These are phyloP conservation scores for Ustilaginoidea virens DNA, from an alignment of 2,329 filamentous ascomycete species.

Conservation along the genomic window DNA sequence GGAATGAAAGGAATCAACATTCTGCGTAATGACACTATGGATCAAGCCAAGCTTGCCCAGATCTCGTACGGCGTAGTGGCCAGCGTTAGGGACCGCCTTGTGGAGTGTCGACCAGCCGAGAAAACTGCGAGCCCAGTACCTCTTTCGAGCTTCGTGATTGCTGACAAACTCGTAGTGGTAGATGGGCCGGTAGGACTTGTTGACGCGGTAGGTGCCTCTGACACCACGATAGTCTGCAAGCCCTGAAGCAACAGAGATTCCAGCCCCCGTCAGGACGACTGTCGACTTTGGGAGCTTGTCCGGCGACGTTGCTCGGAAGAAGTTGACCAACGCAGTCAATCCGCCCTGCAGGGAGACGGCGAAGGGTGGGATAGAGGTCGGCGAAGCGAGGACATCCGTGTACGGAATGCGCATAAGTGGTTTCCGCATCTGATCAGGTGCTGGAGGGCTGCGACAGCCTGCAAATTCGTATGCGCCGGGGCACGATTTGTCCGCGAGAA, in stretches of 20 bases:
- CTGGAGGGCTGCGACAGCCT: conserved; percentile 1
- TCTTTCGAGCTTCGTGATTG: conserved; percentile 70
- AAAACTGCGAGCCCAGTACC: conserved; percentile 94
- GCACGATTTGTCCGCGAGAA: too few species aligned
- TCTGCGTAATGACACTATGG: conserved; percentile 74
- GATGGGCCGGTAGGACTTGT: conserved; percentile 79
- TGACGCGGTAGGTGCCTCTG: conserved; percentile 84
- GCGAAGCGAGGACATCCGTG: conserved; percentile 64
- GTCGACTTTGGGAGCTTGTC: conserved; percentile 29
- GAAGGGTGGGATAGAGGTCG: conserved; percentile 56
- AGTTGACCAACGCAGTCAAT: conserved; percentile 59
- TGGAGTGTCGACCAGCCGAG: conserved; percentile 77
- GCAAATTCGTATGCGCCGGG: too few species aligned
- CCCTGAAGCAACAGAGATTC: conserved; percentile 84
- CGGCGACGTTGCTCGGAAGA: conserved; percentile 50
- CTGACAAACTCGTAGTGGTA: conserved; percentile 82
- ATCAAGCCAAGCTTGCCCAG: conserved; percentile 60
- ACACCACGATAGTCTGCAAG: conserved; percentile 83
- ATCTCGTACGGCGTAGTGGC: conserved; percentile 62
- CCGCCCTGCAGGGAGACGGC: conserved; percentile 59
- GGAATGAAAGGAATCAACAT: conserved; percentile 89
- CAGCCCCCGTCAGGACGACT: conserved; percentile 58
- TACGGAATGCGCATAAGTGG: conserved; percentile 81
- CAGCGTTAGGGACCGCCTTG: conserved; percentile 63
- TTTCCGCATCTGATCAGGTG: conserved; percentile 37